phyloP scores from a whole-genome alignment of 1,284 basidiomycete species.

The Leccinum laetum region DNA sequence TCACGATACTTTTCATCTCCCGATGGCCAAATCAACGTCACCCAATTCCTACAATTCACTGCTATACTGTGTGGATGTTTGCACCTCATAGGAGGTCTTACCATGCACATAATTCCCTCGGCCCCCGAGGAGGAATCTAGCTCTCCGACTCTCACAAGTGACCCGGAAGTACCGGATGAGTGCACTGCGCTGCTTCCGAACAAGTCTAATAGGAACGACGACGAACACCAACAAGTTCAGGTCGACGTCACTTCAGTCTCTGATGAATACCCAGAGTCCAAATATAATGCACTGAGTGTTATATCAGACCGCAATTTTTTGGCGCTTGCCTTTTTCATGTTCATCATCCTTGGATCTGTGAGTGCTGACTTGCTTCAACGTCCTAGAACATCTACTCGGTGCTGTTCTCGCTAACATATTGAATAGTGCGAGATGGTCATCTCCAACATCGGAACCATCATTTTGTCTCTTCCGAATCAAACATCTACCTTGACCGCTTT shows the following conservation, averaged over 20 bases:
- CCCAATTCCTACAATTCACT: constrained; percentile 56
- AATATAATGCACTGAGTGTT: constrained; percentile 35
- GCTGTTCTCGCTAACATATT: not conserved
- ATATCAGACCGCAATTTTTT: constrained; percentile 62
- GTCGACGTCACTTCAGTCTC: constrained; percentile 26
- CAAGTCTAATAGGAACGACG: constrained; percentile 19
- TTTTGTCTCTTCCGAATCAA: constrained; percentile 55
- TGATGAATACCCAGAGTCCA: constrained; percentile 35
- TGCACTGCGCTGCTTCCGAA: constrained; percentile 41
- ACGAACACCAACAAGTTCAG: constrained; percentile 8
- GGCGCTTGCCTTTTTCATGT: constrained; percentile 39
- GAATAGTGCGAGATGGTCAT: constrained; percentile 64
- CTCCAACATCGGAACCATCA: constrained; percentile 74
- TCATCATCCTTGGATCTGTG: constrained; percentile 63
- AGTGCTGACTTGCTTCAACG: constrained; percentile 30
- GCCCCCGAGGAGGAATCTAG: too few relatives aligned
- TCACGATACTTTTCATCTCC: constrained; percentile 55
- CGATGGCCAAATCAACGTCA: constrained; percentile 52
- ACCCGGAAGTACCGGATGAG: constrained; percentile 37
- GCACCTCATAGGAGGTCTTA: constrained; percentile 54
- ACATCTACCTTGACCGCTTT: constrained; percentile 19
- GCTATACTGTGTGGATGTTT: constrained; percentile 51
- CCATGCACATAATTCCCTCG: constrained; percentile 38
- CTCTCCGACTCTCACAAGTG: constrained; percentile 38
- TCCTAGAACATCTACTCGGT: not conserved